Evolutionary conservation across 768 basidiomycete species (phyloP).

Genomic region (Pisolithus tinctorius): DNA sequence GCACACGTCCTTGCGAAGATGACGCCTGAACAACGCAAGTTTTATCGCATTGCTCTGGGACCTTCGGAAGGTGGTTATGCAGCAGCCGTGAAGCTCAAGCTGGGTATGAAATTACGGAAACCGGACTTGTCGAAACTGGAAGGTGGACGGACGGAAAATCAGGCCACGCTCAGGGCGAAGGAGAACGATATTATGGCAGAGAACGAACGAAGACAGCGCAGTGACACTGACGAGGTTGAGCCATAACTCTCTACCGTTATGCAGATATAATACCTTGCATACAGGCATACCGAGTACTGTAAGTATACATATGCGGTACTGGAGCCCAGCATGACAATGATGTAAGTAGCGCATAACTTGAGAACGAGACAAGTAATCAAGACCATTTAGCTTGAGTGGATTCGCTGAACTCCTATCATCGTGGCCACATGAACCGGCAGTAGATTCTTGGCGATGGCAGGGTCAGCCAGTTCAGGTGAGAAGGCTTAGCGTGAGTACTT

Average conservation of each 20-base stretch:
- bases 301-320: no score
- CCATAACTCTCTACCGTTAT: not conserved
- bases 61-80: constrained; percentile 67
- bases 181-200: constrained; percentile 23
- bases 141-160: constrained; percentile 21
- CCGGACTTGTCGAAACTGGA: constrained; percentile 30
- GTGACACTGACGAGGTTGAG: not conserved
- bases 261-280: not conserved
- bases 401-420: no score
- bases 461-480: not conserved
- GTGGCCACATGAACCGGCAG: not conserved
- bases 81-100: constrained; percentile 50
- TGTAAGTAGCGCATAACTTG: no score
- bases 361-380: no score
- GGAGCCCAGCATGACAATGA: no score
- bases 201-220: constrained; percentile 19
- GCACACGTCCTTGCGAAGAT: constrained; percentile 51
- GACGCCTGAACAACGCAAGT: constrained; percentile 37
- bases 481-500: not conserved
- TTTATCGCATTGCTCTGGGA: constrained; percentile 45
- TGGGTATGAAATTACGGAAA: constrained; percentile 44
- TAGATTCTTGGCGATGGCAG: not conserved
- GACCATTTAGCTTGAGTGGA: constrained; percentile 4
- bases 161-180: constrained; percentile 20
- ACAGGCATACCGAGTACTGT: not conserved